phyloP scores from a whole-genome alignment of 106 monocot genomes.

The Dioscorea alata region DNA sequence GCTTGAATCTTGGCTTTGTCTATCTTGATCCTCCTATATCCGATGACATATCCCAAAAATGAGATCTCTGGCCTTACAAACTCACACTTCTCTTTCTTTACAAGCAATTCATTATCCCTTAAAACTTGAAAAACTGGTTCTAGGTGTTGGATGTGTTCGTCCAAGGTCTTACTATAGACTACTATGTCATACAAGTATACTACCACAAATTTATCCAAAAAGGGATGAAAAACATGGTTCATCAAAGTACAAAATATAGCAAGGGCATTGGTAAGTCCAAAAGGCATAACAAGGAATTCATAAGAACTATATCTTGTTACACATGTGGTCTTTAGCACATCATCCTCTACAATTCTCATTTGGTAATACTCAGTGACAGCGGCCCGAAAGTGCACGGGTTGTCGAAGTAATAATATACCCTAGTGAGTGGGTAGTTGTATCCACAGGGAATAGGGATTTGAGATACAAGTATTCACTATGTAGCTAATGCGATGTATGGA shows the following conservation, averaged over 20 bases:
- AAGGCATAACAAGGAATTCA: conserved; percentile 5
- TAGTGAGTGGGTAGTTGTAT: too few relatives aligned
- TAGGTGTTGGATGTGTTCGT: conserved; percentile 7
- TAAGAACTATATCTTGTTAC: conserved; percentile 5
- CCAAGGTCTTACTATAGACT: background rate
- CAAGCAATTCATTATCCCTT: background rate
- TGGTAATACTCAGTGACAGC: conserved; percentile 17
- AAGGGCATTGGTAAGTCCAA: conserved; percentile 10
- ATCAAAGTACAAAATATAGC: too few relatives aligned
- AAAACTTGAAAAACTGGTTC: background rate
- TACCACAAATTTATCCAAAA: conserved; percentile 1
- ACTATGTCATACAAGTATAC: conserved; percentile 10
- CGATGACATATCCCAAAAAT: background rate
- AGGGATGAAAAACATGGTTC: background rate
- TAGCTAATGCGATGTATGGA: too few relatives aligned
- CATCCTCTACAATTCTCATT: conserved; percentile 8
- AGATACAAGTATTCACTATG: too few relatives aligned
- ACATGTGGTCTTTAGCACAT: conserved; percentile 5
- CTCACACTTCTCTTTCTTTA: conserved; percentile 1
- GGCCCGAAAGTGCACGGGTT: too few relatives aligned
- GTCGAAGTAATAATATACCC: too few relatives aligned
- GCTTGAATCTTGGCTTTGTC: too few relatives aligned
- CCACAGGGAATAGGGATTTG: too few relatives aligned
- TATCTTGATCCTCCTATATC: too few relatives aligned
- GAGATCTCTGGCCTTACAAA: background rate